Base-by-base conservation (phyloP, 768 basidiomycete species). In the Termitomyces sp. region DNA sequence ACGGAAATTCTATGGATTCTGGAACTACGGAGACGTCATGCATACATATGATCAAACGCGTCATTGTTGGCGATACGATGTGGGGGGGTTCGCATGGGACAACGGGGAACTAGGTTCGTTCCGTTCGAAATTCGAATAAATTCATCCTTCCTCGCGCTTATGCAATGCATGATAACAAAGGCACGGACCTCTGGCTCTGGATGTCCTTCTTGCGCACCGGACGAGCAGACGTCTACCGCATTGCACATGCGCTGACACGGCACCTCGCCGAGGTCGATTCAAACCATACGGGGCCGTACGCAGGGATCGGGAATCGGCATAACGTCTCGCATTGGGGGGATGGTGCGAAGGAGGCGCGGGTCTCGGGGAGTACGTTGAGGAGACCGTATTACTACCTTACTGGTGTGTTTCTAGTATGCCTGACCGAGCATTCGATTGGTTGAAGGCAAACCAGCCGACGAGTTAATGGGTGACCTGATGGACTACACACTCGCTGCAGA, bases 281-380 rank as follows among this genome's bases (percentile, higher is more conserved):
- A 25, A 72, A 74, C 50, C 73, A 74, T 52, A 70, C 61, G 0
- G 73, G 73, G 5, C 66, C 73, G 7, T 73, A 67, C 38, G 71
- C 70, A 25, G 73, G 73, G 13, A 61, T 73, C 41, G 71, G 71
- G 6, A 65, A 66, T 48, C 59, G 72, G 2, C 73, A 74, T 52
- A 73, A 74, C 49, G 73, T 74, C 27, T 66, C 64, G 15, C 71
- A 73, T 39, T 74, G 73, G 73, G 73, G 73, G 36, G 73, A 74
- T 60, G 73, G 73, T 22, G 73, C 73, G 0, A 74, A 74, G 40
- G 73, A 74, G 47, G 73, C 70, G 1, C 62, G 73, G 5, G 68
- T 74, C 18, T 57, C 66, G 13, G 69, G 69, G n/a, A 69, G 68
- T 38, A 70, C 70, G 16, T 50, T 74, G 23, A 68, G 68, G 50